A percentile compares a stretch with the other conserved stretches of the same genome.
These are phyloP conservation scores for Trypethelium eluteriae DNA, from an alignment of 495 filamentous ascomycete species.

Conservation along the genomic window DNA sequence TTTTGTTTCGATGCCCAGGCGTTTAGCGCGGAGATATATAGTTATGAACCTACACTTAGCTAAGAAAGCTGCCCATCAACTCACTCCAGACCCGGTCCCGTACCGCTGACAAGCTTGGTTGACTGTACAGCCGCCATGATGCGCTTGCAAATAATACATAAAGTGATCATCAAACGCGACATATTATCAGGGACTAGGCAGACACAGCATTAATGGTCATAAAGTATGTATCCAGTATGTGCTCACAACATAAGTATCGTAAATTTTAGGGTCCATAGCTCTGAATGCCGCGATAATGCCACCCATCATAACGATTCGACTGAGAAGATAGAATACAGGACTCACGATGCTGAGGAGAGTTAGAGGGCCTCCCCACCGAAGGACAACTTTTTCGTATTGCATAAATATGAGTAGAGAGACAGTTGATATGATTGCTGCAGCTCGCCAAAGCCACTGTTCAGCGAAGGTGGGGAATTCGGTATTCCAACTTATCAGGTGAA, in stretches of 20 bases:
- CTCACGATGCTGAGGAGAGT: conserved; percentile 31
- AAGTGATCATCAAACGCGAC: background rate
- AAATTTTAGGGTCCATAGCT: background rate
- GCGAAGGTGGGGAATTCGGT: conserved; percentile 25
- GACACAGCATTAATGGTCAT: background rate
- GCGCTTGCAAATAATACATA: background rate
- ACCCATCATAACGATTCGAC: background rate
- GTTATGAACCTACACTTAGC: background rate
- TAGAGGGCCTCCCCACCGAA: conserved; percentile 32
- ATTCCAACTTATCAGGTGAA: conserved; percentile 32
- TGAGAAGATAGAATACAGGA: conserved; percentile 16
- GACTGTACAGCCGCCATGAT: background rate
- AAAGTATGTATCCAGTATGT: background rate
- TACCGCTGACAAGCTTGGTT: background rate
- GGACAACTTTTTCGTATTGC: conserved; percentile 35
- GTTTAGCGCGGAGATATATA: background rate
- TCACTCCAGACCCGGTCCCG: background rate
- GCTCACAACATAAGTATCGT: background rate
- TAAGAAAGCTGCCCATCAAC: background rate
- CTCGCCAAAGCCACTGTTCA: conserved; percentile 32
- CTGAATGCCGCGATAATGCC: background rate
- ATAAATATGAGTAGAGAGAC: conserved; percentile 30
- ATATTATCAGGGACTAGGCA: background rate
- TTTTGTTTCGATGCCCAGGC: background rate
- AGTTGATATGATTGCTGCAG: conserved; percentile 29